A percentile compares a stretch with the other conserved stretches of the same genome.
These are phyloP conservation scores for Pseudonectria foliicola DNA, from an alignment of 2,329 filamentous ascomycete genomes.

Conservation along the genomic window DNA sequence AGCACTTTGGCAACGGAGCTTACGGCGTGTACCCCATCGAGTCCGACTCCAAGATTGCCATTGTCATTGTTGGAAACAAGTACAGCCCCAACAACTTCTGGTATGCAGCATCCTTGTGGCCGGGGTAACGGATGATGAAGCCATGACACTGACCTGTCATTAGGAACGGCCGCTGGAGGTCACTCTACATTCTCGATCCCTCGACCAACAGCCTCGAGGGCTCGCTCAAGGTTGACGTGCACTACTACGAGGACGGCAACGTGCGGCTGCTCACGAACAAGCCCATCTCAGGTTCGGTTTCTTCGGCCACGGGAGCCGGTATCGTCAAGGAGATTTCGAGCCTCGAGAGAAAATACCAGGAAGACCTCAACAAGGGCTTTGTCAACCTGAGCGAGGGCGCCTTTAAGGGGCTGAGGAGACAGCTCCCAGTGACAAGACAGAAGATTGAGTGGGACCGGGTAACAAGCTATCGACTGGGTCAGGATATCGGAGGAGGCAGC, in stretches of 20 bases:
- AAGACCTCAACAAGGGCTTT: conserved; percentile 90
- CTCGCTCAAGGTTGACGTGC: conserved; percentile 85
- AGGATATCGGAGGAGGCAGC: conserved; percentile 68
- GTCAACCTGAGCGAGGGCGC: conserved; percentile 82
- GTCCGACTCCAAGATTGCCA: conserved; percentile 66
- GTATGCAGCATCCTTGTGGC: conserved; percentile 36
- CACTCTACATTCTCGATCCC: conserved; percentile 72
- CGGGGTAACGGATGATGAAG: background rate
- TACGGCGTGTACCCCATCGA: conserved; percentile 78
- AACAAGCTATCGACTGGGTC: conserved; percentile 78
- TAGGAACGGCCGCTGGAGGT: conserved; percentile 95
- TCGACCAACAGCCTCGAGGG: conserved; percentile 64
- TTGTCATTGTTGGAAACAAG: conserved; percentile 88
- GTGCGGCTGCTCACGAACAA: conserved; percentile 90
- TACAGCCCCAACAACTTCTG: conserved; percentile 98
- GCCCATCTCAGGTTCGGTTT: conserved; percentile 54
- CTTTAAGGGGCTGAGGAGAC: conserved; percentile 87
- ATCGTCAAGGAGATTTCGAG: conserved; percentile 71
- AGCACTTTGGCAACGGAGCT: conserved; percentile 80
- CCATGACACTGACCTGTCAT: conserved; percentile 10
- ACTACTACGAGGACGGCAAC: conserved; percentile 99
- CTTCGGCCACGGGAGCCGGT: conserved; percentile 56
- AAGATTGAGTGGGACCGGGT: conserved; percentile 99
- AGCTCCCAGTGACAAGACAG: conserved; percentile 92
- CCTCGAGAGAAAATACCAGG: conserved; percentile 88